Evolutionary conservation across 1,139 yeast genomes (phyloP), one percentile per base, ranked within the genome.

Genomic region (Scheffersomyces insectosa): DNA sequence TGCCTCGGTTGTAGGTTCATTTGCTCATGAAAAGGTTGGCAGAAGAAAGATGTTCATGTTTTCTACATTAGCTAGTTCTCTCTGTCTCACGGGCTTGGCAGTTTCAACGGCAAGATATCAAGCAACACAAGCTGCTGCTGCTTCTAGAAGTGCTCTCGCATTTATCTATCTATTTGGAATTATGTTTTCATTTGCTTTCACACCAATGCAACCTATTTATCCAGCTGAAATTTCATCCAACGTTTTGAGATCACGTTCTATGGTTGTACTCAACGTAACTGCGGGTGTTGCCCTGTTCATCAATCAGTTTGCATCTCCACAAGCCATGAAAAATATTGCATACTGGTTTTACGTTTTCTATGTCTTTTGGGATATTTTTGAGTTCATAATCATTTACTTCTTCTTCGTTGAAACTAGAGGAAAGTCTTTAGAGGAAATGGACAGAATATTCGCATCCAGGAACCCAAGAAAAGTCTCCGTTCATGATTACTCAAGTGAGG

Each of bases 401-500:
- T 51, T 55, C 54, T 63, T 60, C 45, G 58, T 61, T n/a, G 68
- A 62, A 43, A 63, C 68, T 11, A 59, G 57, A 33, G 60, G 61
- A 4, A 56, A 56, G 48, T 48, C 58, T 3, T 54, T 63, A 49
- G 66, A 63, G 49, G 68, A 62, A 41, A 52, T 62, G 39, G 66
- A 61, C 41, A 47, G 48, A 31, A 55, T 60, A 28, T 63, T 61
- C 39, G 37, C 16, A 20, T 9, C 33, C 12, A 15, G 27, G 11
- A 37, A 37, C 14, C 34, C 34, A 14, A 31, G 34, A 31, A 31
- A 31, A 8, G 34, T 31, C n/a, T 31, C 34, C 11, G 34, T 31
- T 10, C 20, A 23, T 31, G 34, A 31, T n/a, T 31, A 31, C 20
- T 31, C 34, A 3, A 20, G 20, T 14, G 34, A 31, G 20, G 34